phyloP scores from a whole-genome alignment of 2,329 filamentous ascomycete genomes.

The Curvularia hawaiiensis region DNA sequence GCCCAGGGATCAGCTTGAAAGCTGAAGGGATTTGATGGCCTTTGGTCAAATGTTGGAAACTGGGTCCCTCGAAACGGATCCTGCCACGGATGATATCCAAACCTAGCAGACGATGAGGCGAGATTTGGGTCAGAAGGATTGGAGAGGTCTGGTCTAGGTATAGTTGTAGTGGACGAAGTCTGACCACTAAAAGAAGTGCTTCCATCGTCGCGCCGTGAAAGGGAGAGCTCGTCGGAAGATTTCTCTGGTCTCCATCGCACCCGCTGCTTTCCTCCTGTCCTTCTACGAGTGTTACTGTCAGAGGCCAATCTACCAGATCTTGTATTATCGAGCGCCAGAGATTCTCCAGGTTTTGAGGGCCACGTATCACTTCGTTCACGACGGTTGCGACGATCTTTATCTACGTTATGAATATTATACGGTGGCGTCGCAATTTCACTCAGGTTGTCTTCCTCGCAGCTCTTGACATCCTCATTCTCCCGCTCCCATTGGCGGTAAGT shows the following conservation, averaged over 20 bases:
- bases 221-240: background rate
- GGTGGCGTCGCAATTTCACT: background rate
- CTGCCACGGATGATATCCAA: background rate
- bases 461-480: background rate
- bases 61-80: background rate
- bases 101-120: background rate
- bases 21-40: background rate
- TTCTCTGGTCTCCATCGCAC: background rate
- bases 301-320: background rate
- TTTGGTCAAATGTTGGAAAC: background rate
- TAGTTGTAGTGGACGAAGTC: background rate
- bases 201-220: background rate
- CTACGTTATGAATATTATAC: background rate
- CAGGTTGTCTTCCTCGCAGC: background rate
- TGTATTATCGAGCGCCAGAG: background rate
- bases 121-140: background rate
- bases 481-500: conserved; percentile 7
- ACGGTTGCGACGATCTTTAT: background rate
- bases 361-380: background rate
- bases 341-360: background rate
- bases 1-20: background rate
- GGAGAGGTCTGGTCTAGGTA: background rate
- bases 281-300: too few species aligned
- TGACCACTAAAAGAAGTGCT: background rate
- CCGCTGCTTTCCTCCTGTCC: background rate